Percentiles rank a stretch among this genome's conserved stretches.
These are phyloP conservation scores for Fragilaria radians DNA, from an alignment of 108 stramenopile genomes.

Conservation along the genomic window DNA sequence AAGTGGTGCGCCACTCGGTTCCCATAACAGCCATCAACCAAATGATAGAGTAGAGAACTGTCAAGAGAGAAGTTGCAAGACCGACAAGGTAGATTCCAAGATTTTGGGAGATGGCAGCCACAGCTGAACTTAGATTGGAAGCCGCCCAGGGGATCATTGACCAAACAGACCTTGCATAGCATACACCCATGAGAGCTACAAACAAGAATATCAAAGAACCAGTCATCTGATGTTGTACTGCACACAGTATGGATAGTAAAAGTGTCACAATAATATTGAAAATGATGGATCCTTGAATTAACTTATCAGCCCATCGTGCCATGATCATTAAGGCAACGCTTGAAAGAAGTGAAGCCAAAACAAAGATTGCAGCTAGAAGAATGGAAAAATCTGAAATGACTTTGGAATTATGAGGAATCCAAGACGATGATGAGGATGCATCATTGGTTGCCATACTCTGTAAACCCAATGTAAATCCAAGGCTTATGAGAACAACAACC, in stretches of 20 bases:
- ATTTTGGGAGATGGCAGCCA: slow-evolving; percentile 47
- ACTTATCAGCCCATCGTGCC: neutral
- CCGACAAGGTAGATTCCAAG: slow-evolving; percentile 45
- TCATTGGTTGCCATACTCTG: neutral
- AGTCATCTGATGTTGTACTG: neutral
- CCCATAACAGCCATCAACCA: slow-evolving; percentile 34
- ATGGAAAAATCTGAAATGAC: neutral
- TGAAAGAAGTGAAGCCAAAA: neutral
- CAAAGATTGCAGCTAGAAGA: neutral
- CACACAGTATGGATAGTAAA: slow-evolving; percentile 8
- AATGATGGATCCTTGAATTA: slow-evolving; percentile 11
- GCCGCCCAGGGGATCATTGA: slow-evolving; percentile 69
- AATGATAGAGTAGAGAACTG: slow-evolving; percentile 24
- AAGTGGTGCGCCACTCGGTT: slow-evolving; percentile 9
- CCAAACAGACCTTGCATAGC: slow-evolving; percentile 35
- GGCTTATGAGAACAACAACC: neutral
- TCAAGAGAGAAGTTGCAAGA: slow-evolving; percentile 14
- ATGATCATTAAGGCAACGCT: slow-evolving; percentile 2
- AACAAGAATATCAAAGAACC: neutral
- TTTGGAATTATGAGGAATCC: too few relatives aligned
- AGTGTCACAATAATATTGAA: slow-evolving; percentile 6
- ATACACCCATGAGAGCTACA: neutral
- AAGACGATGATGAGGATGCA: neutral
- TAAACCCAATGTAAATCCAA: neutral
- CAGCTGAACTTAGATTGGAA: slow-evolving; percentile 45